Percentiles rank a stretch among this genome's conserved stretches.
Evolutionary conservation across 176 grass and related monocot genomes (phyloP).

Genomic region (Oryza glaberrima): DNA sequence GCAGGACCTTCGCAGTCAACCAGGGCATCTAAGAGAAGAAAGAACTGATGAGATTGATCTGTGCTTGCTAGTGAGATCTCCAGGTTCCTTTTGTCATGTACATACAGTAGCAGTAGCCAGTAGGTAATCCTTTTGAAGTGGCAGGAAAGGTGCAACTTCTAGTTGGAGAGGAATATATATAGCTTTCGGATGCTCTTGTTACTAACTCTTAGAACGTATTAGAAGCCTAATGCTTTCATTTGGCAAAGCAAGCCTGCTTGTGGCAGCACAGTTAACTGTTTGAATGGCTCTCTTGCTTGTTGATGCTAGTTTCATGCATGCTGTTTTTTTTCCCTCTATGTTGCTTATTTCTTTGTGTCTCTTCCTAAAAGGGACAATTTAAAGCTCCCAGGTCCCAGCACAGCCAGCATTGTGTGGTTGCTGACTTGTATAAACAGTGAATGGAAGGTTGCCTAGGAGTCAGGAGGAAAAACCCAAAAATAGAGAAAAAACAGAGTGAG

Average conservation of each 20-base stretch:
- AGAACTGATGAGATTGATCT: neutral
- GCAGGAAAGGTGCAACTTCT: neutral
- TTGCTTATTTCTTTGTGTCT: neutral
- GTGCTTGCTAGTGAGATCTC: neutral
- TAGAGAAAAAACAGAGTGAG: neutral
- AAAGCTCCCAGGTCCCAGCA: neutral
- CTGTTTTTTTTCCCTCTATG: neutral
- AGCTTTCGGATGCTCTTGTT: neutral
- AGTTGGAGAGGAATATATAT: neutral
- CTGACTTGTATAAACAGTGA: neutral
- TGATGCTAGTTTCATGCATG: neutral
- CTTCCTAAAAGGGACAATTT: neutral
- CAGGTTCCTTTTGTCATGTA: neutral
- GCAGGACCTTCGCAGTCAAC: slow-evolving; percentile 24
- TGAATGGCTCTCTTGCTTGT: neutral
- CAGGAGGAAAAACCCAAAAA: neutral
- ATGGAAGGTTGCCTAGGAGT: neutral
- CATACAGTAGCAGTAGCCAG: neutral
- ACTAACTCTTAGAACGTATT: neutral
- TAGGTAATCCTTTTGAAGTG: slow-evolving; percentile 28
- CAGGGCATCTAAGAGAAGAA: slow-evolving; percentile 38
- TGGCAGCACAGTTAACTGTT: neutral
- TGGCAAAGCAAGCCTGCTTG: neutral
- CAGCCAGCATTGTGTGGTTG: neutral
- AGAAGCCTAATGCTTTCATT: neutral